Conservation (phyloP, 108 stramenopile species). For the Licmophora abbreviata region DNA sequence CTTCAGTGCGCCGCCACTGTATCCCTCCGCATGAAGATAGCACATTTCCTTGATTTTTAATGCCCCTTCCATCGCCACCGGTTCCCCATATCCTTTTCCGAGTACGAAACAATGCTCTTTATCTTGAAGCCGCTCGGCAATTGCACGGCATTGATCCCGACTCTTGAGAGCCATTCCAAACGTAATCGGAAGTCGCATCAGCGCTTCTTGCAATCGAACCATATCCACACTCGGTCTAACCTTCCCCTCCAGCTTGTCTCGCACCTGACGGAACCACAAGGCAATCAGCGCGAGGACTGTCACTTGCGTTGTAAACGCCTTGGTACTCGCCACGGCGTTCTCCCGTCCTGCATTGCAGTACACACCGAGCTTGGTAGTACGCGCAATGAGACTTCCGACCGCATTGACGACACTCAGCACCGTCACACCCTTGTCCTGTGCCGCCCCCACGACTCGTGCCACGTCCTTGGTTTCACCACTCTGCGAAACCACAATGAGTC, state of each 20-base stretch:
- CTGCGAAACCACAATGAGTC: conserved; percentile 93
- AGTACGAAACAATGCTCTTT: conserved; percentile 96
- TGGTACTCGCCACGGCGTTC: conserved; percentile 99
- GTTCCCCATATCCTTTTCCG: conserved; percentile 92
- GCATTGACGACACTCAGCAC: conserved; percentile 93
- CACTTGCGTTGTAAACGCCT: conserved; percentile 99
- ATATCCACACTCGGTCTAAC: conserved; percentile 32
- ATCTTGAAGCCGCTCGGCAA: conserved; percentile 74
- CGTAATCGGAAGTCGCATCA: conserved; percentile 95
- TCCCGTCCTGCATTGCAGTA: conserved; percentile 99
- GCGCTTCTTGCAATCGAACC: conserved; percentile 66
- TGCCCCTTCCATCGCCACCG: conserved; percentile 96
- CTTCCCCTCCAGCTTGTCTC: conserved; percentile 60
- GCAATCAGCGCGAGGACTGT: conserved; percentile 95
- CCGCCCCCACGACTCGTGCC: conserved; percentile 74
- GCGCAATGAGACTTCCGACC: conserved; percentile 95
- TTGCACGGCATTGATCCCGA: conserved; percentile 69
- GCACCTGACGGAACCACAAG: conserved; percentile 89
- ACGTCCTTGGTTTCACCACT: conserved; percentile 99
- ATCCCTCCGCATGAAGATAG: conserved; percentile 98
- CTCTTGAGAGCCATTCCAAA: conserved; percentile 96
- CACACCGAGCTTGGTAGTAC: conserved; percentile 93
- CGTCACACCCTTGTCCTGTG: conserved; percentile 81
- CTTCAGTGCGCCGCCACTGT: conserved; percentile 98
- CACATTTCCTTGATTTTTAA: conserved; percentile 99